Percentiles rank a stretch among this genome's conserved stretches.
Evolutionary conservation across 164 flowering plant species (phyloP).

Genomic region (Magnolia officinalis): DNA sequence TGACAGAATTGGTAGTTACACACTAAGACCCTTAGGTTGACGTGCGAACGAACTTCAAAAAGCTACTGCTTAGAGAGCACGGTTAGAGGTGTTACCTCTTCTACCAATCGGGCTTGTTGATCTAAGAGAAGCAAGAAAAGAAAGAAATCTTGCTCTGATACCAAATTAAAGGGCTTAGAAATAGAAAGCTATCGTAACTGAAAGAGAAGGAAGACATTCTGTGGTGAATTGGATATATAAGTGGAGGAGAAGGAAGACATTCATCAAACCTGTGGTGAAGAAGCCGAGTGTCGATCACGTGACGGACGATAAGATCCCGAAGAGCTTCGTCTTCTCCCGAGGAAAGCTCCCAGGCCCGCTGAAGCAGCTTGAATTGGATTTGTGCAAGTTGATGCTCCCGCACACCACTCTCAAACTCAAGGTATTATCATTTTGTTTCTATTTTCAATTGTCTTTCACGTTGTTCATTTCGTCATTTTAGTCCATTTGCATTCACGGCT

Average conservation of each 20-base stretch:
- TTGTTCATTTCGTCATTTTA: neutral
- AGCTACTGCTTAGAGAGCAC: too few species aligned
- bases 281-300: constrained; percentile 63
- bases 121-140: too few species aligned
- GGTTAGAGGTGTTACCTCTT: too few species aligned
- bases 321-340: constrained; percentile 79
- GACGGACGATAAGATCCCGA: constrained; percentile 84
- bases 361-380: constrained; percentile 65
- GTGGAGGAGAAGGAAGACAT: constrained; percentile 47
- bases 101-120: too few species aligned
- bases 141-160: too few species aligned
- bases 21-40: too few species aligned
- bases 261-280: constrained; percentile 47
- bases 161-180: too few species aligned
- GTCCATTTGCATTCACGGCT: neutral
- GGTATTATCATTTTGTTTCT: constrained; percentile 31
- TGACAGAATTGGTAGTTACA: too few species aligned
- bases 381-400: constrained; percentile 89
- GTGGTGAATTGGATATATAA: constrained; percentile 3
- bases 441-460: neutral
- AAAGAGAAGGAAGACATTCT: constrained; percentile 45
- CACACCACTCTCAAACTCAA: constrained; percentile 82
- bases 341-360: constrained; percentile 70
- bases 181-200: constrained; percentile 8
- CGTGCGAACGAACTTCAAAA: too few species aligned